Base-by-base conservation (phyloP, 495 filamentous ascomycete species). In the Podospora didyma region DNA sequence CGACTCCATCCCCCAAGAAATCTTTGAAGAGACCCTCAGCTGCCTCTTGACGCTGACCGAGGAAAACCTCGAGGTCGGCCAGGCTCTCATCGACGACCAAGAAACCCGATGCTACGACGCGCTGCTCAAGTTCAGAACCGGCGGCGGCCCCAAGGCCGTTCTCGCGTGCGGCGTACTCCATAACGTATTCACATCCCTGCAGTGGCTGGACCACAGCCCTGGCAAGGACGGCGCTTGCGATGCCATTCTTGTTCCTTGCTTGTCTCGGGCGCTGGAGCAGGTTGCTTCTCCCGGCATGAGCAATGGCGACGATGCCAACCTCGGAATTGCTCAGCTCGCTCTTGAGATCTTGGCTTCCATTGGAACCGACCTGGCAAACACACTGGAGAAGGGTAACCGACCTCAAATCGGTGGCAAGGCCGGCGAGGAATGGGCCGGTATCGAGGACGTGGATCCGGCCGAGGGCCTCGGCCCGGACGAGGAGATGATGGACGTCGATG, bases 271-370 rank as follows among this genome's bases (percentile, higher is more conserved):
- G 10, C 62, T 80, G 19, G 69, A 73, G 41, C 64, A 61, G 20
- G 61, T 65, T 12, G 58, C 57, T 10, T 58, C 69, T 0, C 59
- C 56, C 6, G 61, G 51, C 7, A 46, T 22, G 2, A 59, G 69
- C 21, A 28, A 31, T 31, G 9, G 64, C 28, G 46, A 53, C 31
- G 61, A 51, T 16, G 54, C 61, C 2, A 65, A 42, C 59, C 53
- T 70, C 19, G 64, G 78, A 39, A 66, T 77, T 20, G 52, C 80
- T 34, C 72, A 80, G 58, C 54, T 79, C 16, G 79, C 77, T 16
- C 62, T 86, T 1, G 82, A 84, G 58, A 75, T 82, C 9, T 56
- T 84, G 1, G 81, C 80, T 9, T 83, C 84, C 7, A 84, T 86
- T 54, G 81, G 81, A 22, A 82, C 82, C 2, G 70, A 71, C 23